Evolutionary conservation across 2,329 filamentous ascomycete species (phyloP), one percentile per base, ranked within the genome.

Genomic region (Ceratocystis smalleyi): DNA sequence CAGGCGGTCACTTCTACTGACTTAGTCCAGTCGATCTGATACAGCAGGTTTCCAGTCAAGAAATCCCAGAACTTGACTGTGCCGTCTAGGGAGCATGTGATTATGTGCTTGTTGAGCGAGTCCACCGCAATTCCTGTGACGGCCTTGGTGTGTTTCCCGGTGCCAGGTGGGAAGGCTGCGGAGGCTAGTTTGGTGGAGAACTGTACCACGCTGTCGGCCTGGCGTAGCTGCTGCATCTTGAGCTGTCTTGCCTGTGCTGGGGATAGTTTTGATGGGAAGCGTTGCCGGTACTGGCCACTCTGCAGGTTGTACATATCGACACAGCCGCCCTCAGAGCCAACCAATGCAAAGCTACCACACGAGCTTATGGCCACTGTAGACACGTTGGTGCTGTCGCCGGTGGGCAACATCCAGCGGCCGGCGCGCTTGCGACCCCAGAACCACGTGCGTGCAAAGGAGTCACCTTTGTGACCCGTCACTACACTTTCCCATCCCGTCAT

Each of bases 21-120:
- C 2, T 83, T 83, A 55, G 86, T 83, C 87, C 91, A 95, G 72
- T 91, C 85, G 62, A 97, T 83, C 71, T 96, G 85, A 67, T 92
- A 82, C 10, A 88, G 72, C 2, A 97, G 79, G 55, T 83, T 81
- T 6, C 92, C 94, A 0, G 88, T 89, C n/a, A 84, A 75, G 68
- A 99, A 95, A 68, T 95, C 89, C 95, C 95, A 99, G 72, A 99
- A 97, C 77, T 96, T 97, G 70, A 97, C 81, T 73, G 87, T 95
- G 40, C 94, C 94, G 73, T 99, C 94, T 15, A 91, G 76, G 1
- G 89, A 87, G 72, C 91, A 95, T 67, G 91, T 95, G 54, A 96
- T 84, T 61, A 97, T 79, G 19, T 81, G 83, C 68, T 86, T 88
- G 74, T 96, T 96, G 73, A 97, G 79, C n/a, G 84, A 86, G 75